Percentiles rank a stretch among this genome's conserved stretches.
These are phyloP conservation scores for Termitomyces sp. DNA, from an alignment of 768 basidiomycete species.

Conservation along the genomic window DNA sequence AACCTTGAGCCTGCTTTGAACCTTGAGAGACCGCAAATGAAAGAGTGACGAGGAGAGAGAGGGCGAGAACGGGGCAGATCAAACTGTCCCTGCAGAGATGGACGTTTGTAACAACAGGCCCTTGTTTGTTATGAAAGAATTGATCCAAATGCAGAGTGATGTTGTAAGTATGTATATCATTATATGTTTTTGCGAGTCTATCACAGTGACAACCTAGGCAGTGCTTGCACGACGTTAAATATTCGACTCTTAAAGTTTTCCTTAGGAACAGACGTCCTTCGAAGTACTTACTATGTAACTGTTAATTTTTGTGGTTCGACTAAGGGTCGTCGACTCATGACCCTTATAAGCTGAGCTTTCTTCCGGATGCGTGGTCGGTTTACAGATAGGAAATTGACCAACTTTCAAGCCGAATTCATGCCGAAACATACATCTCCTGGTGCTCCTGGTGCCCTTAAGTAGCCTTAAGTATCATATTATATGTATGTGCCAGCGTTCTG, in stretches of 20 bases:
- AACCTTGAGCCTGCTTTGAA: neutral
- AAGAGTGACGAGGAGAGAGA: constrained; percentile 18
- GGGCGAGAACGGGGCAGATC: constrained; percentile 4
- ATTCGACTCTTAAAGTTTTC: neutral
- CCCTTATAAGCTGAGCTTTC: neutral
- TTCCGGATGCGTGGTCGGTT: neutral
- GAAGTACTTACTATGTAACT: too few relatives aligned
- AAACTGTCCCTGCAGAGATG: constrained; percentile 3
- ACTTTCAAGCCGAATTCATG: too few relatives aligned
- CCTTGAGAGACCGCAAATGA: constrained; percentile 14
- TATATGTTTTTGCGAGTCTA: too few relatives aligned
- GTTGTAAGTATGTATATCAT: neutral
- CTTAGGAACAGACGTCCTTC: neutral
- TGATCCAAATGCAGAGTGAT: constrained; percentile 10
- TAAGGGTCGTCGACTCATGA: neutral
- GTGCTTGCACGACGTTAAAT: too few relatives aligned
- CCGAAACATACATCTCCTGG: too few relatives aligned
- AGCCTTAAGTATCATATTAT: too few relatives aligned
- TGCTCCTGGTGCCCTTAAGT: neutral
- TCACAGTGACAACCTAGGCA: too few relatives aligned
- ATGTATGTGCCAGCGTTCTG: too few relatives aligned
- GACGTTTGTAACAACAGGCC: constrained; percentile 8
- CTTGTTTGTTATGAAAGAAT: constrained; percentile 17
- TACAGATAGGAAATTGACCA: neutral
- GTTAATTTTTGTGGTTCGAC: neutral